Evolutionary conservation across 2,329 filamentous ascomycete species (phyloP), one percentile per base, ranked within the genome.

Genomic region (Talaromyces rugulosus): DNA sequence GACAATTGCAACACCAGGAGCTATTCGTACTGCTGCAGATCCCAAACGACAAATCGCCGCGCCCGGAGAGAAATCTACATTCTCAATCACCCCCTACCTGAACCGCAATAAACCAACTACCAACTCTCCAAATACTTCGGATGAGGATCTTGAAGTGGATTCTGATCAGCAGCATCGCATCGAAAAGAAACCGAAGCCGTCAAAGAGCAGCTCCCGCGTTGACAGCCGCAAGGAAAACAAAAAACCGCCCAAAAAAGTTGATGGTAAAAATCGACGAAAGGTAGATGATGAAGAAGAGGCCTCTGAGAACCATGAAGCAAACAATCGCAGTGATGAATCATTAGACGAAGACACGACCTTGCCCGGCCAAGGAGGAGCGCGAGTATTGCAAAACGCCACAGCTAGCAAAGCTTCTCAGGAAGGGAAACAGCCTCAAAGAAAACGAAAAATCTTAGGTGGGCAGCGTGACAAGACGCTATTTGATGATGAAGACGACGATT

Each of bases 1-100:
- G 56, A 78, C 75, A 9, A 82, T 84, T 66, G 80, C 80, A 52
- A 84, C 82, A 0, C 82, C 82, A 18, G 82, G 81, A 50, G 79
- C 80, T 53, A 71, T 78, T 52, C 70, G 73, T 42, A 66, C 72
- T 54, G 75, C 78, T 27, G 89, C 88, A 74, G 88, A 87, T 72
- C 79, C 82, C 60, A 82, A 80, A 55, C 74, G 80, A 31, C 84
- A 87, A 23, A 83, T 85, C 42, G 82, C 85, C 1, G 78, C 86
- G 60, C 80, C 90, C 5, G 92, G 90, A 33, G 91, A 96, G 71
- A 97, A 96, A 75, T 97, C 93, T 0, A 88, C 85, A 2, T 97
- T 98, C 75, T 96, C 92, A 4, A 92, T 97, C 66, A 98, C 94
- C 0, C 94, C 94, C 0, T 97, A 96, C 80, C 81, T 98, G 64